Percentiles rank a stretch among this genome's conserved stretches.
These are phyloP conservation scores for Penicillium angulare DNA, from an alignment of 495 filamentous ascomycete genomes.

Conservation along the genomic window DNA sequence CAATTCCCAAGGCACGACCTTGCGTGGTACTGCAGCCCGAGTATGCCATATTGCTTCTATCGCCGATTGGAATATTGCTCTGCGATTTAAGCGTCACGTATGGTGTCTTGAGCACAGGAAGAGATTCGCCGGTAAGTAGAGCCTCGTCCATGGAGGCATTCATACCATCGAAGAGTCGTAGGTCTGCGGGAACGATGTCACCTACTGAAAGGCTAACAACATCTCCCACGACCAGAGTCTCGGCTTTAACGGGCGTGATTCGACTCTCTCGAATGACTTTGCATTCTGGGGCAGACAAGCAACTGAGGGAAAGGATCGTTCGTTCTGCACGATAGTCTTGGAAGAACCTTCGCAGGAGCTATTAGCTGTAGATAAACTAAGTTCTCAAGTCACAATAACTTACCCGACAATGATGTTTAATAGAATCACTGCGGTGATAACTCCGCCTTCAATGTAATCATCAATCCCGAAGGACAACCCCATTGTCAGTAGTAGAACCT, in stretches of 20 bases:
- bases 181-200: constrained; percentile 70
- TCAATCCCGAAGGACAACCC: constrained; percentile 73
- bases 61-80: constrained; percentile 62
- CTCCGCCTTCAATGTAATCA: constrained; percentile 81
- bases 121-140: constrained; percentile 52
- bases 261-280: constrained; percentile 71
- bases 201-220: constrained; percentile 67
- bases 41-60: constrained; percentile 68
- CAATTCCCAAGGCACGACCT: constrained; percentile 63
- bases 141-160: constrained; percentile 71
- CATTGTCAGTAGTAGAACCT: constrained; percentile 86
- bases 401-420: constrained; percentile 74
- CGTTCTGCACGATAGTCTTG: constrained; percentile 86
- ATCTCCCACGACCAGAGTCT: constrained; percentile 79
- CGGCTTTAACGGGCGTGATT: constrained; percentile 61
- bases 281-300: constrained; percentile 76
- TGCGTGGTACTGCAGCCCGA: constrained; percentile 68
- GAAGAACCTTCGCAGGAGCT: constrained; percentile 47
- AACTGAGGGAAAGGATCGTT: constrained; percentile 77
- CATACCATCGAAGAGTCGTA: constrained; percentile 72
- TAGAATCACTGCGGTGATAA: constrained; percentile 76
- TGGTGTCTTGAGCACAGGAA: constrained; percentile 62
- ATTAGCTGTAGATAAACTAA: not conserved
- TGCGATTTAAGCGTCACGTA: constrained; percentile 61
- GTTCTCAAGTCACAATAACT: constrained; percentile 1